phyloP scores from a whole-genome alignment of 2,329 filamentous ascomycete genomes.

The Venturia pyrina region DNA sequence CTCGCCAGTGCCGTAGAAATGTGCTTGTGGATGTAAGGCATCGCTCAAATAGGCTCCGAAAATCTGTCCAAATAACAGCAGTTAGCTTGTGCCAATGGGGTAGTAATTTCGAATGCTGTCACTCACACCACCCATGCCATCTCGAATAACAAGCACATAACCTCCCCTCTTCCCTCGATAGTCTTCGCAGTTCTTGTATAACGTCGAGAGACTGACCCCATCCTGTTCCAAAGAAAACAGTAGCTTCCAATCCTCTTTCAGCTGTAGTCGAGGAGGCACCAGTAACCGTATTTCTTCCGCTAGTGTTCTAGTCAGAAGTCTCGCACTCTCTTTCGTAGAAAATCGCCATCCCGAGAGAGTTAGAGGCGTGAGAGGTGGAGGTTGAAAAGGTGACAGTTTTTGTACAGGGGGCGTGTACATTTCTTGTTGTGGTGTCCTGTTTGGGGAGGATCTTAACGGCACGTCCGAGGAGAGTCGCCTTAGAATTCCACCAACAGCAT shows the following conservation, averaged over 20 bases:
- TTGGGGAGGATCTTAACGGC: not conserved
- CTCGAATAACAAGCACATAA: conserved; percentile 80
- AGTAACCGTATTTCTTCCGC: conserved; percentile 91
- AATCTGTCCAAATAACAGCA: conserved; percentile 30
- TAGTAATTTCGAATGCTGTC: not conserved
- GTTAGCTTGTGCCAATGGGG: conserved; percentile 13
- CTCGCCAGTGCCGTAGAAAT: conserved; percentile 93
- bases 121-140: conserved; percentile 63
- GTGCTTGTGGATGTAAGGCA: conserved; percentile 64
- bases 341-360: conserved; percentile 56
- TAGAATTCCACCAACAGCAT: conserved; percentile 37
- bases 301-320: conserved; percentile 60
- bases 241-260: conserved; percentile 77
- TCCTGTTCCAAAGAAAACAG: conserved; percentile 87
- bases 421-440: not conserved
- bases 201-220: conserved; percentile 73
- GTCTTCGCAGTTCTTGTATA: conserved; percentile 69
- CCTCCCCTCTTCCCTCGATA: conserved; percentile 63
- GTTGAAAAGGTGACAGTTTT: conserved; percentile 69
- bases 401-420: conserved; percentile 41
- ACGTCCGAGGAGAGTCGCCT: conserved; percentile 36
- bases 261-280: conserved; percentile 74
- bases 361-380: conserved; percentile 78
- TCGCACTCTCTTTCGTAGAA: conserved; percentile 48
- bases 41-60: conserved; percentile 96